Evolutionary conservation across 345 rosid genomes (phyloP).

Genomic region (Hibiscus mutabilis): DNA sequence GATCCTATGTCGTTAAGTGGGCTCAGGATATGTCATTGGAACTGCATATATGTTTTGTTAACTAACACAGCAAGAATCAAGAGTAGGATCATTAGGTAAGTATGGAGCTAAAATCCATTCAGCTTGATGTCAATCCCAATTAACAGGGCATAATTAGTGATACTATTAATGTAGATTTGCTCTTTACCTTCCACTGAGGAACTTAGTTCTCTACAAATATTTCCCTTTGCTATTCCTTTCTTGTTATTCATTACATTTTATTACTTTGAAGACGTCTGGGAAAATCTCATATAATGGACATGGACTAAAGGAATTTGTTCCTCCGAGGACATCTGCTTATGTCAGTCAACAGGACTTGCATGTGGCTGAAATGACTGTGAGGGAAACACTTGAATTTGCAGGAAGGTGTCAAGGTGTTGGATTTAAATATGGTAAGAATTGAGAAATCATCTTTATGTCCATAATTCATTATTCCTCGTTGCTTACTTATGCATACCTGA

Average conservation of each 20-base stretch:
- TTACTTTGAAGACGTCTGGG: conserved; percentile 59
- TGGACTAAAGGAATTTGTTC: conserved; percentile 63
- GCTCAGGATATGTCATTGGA: neutral
- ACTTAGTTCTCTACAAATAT: neutral
- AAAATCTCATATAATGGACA: conserved; percentile 78
- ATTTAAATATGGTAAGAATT: conserved; percentile 72
- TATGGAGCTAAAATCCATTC: conserved; percentile 1
- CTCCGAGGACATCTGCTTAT: conserved; percentile 89
- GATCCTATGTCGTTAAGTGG: neutral
- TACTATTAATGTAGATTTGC: neutral
- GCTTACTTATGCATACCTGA: conserved; percentile 20
- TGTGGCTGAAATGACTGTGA: conserved; percentile 93
- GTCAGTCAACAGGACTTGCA: conserved; percentile 95
- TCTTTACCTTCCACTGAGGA: neutral
- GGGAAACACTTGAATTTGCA: conserved; percentile 83
- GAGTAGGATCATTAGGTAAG: neutral
- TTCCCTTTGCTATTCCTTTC: conserved; percentile 6
- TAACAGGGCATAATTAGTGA: neutral
- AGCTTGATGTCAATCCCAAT: neutral
- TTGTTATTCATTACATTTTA: conserved; percentile 12
- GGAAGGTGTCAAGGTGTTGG: conserved; percentile 98
- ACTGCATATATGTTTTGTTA: neutral
- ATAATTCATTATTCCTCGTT: conserved; percentile 1
- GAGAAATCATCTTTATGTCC: conserved; percentile 6
- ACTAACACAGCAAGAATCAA: neutral